Conservation (phyloP, 2,329 filamentous ascomycete species). For the Aureobasidium zeae region DNA sequence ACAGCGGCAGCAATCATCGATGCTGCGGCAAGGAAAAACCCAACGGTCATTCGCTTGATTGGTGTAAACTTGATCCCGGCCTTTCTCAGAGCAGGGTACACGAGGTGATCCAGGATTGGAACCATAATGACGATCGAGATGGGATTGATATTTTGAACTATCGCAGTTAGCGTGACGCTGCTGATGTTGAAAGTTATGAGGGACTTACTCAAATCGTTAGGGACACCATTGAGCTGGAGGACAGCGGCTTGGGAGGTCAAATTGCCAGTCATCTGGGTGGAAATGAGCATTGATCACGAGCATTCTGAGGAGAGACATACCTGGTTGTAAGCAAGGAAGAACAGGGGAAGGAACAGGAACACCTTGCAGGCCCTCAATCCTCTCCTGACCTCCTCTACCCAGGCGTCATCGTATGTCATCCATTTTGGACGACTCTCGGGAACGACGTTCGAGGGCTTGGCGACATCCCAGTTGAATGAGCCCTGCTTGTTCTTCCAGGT, state of each 20-base stretch:
- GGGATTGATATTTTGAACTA: slow-evolving; percentile 34
- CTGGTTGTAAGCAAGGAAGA: slow-evolving; percentile 36
- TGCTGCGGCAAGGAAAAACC: slow-evolving; percentile 44
- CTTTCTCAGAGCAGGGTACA: slow-evolving; percentile 40
- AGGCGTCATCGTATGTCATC: slow-evolving; percentile 74
- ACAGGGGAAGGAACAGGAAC: slow-evolving; percentile 45
- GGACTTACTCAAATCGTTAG: slow-evolving; percentile 19
- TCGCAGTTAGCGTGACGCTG: too few species aligned
- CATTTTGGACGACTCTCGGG: slow-evolving; percentile 49
- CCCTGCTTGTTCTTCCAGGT: slow-evolving; percentile 44
- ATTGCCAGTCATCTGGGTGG: slow-evolving; percentile 40
- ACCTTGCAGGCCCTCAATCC: slow-evolving; percentile 59
- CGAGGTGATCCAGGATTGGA: slow-evolving; percentile 35
- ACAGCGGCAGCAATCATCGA: slow-evolving; percentile 47
- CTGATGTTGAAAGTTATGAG: too few species aligned
- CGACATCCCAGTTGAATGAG: slow-evolving; percentile 47
- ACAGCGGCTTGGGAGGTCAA: slow-evolving; percentile 36
- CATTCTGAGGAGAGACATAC: not conserved
- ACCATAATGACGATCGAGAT: slow-evolving; percentile 39
- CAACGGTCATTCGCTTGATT: slow-evolving; percentile 45
- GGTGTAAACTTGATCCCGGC: slow-evolving; percentile 36
- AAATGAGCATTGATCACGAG: slow-evolving; percentile 39
- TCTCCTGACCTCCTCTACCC: slow-evolving; percentile 67
- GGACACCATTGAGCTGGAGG: slow-evolving; percentile 38
- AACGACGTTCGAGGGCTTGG: slow-evolving; percentile 55